phyloP scores from a whole-genome alignment of 306 rosid genomes.

The Canavalia ensiformis region DNA sequence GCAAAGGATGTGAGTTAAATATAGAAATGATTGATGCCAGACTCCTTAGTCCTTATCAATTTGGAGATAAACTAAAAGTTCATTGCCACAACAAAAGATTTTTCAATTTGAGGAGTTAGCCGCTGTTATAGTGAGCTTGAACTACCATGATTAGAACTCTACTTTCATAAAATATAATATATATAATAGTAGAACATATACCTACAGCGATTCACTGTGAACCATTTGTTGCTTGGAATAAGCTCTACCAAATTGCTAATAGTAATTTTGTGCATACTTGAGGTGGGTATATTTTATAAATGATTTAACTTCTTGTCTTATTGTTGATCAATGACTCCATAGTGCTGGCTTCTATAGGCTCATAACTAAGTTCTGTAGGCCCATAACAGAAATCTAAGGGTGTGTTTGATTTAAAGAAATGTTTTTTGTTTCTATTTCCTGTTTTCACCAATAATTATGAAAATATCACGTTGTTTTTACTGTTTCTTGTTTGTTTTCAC shows the following conservation, averaged over 20 bases:
- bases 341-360: neutral
- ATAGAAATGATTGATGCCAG: constrained; percentile 1
- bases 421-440: neutral
- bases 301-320: constrained; percentile 15
- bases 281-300: constrained; percentile 5
- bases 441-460: neutral
- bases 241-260: constrained; percentile 24
- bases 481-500: neutral
- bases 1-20: neutral
- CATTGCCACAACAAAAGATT: constrained; percentile 16
- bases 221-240: constrained; percentile 27
- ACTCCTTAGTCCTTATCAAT: neutral
- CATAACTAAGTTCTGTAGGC: neutral
- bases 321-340: constrained; percentile 4
- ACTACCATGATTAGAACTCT: neutral
- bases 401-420: constrained; percentile 9
- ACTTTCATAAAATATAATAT: neutral
- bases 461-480: neutral
- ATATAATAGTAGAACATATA: neutral
- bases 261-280: neutral
- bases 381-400: neutral
- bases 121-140: neutral
- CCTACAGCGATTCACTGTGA: constrained; percentile 9
- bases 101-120: constrained; percentile 12
- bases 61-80: constrained; percentile 27